Evolutionary conservation across 306 rosid species (phyloP).

Genomic region (Medicago arabica): DNA sequence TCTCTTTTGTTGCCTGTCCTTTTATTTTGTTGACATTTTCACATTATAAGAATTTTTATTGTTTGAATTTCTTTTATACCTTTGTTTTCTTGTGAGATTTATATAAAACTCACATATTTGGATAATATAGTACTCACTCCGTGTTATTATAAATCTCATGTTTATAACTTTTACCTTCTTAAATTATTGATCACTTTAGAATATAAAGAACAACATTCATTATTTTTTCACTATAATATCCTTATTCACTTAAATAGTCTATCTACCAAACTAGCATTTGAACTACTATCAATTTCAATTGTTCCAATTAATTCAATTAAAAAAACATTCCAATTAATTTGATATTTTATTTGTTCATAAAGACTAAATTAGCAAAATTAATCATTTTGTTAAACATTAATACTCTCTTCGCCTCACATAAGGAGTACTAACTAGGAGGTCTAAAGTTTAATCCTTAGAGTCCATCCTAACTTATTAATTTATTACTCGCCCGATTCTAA

Average conservation of each 20-base stretch:
- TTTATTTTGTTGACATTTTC: neutral
- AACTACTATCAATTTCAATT: neutral
- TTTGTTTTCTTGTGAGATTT: neutral
- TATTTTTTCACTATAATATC: neutral
- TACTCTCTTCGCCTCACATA: no score
- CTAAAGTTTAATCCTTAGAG: no score
- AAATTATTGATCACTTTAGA: neutral
- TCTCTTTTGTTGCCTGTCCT: neutral
- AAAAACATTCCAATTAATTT: neutral
- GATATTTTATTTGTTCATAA: neutral
- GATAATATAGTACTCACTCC: neutral
- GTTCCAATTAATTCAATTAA: neutral
- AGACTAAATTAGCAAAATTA: no score
- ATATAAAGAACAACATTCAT: neutral
- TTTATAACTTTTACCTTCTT: neutral
- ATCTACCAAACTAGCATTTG: neutral
- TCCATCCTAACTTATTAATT: no score
- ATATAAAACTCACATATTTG: neutral
- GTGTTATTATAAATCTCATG: neutral
- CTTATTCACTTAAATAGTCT: neutral
- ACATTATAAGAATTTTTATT: no score
- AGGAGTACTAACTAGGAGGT: no score
- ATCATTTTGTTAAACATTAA: no score
- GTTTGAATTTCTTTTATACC: neutral
- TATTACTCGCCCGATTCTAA: no score